Percentiles rank a stretch among this genome's conserved stretches.
These are phyloP conservation scores for Beta macrorhiza DNA, from an alignment of 179 eudicot genomes.

Conservation along the genomic window DNA sequence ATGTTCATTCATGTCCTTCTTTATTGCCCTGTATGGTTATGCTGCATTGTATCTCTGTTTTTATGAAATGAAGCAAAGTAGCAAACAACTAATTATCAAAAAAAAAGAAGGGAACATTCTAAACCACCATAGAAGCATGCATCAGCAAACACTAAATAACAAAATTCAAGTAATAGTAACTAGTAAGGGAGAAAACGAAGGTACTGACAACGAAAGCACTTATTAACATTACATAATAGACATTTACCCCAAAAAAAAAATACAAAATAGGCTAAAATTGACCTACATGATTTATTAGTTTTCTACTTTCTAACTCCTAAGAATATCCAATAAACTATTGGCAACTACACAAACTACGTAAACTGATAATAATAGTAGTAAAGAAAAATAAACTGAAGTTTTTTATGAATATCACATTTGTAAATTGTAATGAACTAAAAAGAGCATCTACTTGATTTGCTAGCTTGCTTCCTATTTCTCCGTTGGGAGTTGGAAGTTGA, in stretches of 20 bases:
- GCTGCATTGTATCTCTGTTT: too few species aligned
- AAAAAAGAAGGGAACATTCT: too few species aligned
- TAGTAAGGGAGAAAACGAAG: neutral
- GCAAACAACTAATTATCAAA: too few species aligned
- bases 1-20: too few species aligned
- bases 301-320: constrained; percentile 26
- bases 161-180: neutral
- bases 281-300: constrained; percentile 30
- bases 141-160: neutral
- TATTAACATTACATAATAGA: constrained; percentile 12
- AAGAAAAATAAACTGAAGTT: constrained; percentile 7
- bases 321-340: constrained; percentile 29
- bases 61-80: too few species aligned
- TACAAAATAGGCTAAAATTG: constrained; percentile 23
- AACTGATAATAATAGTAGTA: constrained; percentile 13
- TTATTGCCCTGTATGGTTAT: too few species aligned
- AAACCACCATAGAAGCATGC: neutral
- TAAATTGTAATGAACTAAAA: constrained; percentile 23
- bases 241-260: neutral
- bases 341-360: constrained; percentile 35
- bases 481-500: constrained; percentile 1
- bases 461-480: constrained; percentile 18
- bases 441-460: constrained; percentile 26
- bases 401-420: constrained; percentile 22
- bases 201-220: neutral